Evolutionary conservation across 139 green algal genomes (phyloP).

Genomic region (Pleodorina starrii): DNA sequence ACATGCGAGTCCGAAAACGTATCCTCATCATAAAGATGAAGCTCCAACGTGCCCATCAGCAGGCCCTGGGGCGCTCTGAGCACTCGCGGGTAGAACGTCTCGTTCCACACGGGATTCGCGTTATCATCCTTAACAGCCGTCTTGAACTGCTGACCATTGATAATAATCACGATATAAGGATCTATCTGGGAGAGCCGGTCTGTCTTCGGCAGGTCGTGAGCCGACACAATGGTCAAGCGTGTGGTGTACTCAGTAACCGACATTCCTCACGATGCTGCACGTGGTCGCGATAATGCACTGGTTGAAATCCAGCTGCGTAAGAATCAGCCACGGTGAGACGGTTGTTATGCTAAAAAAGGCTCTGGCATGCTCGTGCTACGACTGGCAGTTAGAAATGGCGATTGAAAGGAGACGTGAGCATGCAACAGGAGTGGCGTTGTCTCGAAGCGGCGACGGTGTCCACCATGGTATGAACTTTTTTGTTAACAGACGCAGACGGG

Average conservation of each 20-base stretch:
- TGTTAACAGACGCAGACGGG: too few relatives aligned
- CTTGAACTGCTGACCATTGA: slow-evolving; percentile 42
- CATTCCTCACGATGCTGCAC: neutral
- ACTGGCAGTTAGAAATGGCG: neutral
- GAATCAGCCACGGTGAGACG: neutral
- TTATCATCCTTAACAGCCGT: slow-evolving; percentile 47
- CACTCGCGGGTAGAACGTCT: slow-evolving; percentile 5
- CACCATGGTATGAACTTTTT: too few relatives aligned
- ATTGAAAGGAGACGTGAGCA: too few relatives aligned
- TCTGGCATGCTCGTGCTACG: neutral
- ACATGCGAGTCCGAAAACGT: slow-evolving; percentile 33
- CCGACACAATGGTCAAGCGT: slow-evolving; percentile 16
- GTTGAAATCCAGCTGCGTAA: too few relatives aligned
- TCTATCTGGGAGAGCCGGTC: slow-evolving; percentile 41
- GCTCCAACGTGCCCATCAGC: neutral
- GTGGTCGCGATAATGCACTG: too few relatives aligned
- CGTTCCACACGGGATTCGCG: slow-evolving; percentile 39
- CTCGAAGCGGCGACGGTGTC: too few relatives aligned
- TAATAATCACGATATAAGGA: slow-evolving; percentile 32
- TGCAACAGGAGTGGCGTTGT: too few relatives aligned
- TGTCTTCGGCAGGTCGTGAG: slow-evolving; percentile 28
- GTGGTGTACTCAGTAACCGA: slow-evolving; percentile 33
- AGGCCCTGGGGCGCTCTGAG: neutral
- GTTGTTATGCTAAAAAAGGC: neutral
- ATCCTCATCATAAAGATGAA: slow-evolving; percentile 42